Percentiles rank a stretch among this genome's conserved stretches.
phyloP scores from a whole-genome alignment of 805 yeast species.

The Kuraishia hungarica region DNA sequence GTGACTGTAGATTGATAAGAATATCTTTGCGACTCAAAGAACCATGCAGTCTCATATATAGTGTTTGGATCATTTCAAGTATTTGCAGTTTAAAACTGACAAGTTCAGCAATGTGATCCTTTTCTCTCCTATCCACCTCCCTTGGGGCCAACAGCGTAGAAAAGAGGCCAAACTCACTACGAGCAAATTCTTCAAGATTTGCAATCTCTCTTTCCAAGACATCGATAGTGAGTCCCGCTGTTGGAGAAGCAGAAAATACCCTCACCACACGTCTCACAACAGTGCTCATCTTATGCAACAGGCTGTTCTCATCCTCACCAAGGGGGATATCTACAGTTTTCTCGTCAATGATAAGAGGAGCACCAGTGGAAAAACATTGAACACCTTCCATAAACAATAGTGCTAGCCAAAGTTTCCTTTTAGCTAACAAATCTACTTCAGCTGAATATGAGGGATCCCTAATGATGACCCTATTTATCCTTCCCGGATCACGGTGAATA shows the following conservation, averaged over 20 bases:
- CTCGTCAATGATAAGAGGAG: constrained; percentile 14
- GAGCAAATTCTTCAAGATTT: neutral
- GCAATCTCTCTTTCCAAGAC: neutral
- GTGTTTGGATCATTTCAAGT: neutral
- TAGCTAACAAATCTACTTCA: constrained; percentile 2
- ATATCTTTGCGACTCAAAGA: neutral
- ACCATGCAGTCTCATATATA: neutral
- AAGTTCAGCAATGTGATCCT: neutral
- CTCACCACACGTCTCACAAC: neutral
- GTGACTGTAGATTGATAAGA: neutral
- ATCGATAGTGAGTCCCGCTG: neutral
- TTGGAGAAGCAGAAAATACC: neutral
- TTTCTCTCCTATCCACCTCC: neutral
- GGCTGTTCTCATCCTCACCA: neutral
- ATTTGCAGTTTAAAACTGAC: neutral
- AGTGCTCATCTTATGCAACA: neutral
- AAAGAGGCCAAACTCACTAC: neutral
- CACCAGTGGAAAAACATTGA: constrained; percentile 10
- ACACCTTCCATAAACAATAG: constrained; percentile 12
- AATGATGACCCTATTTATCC: constrained; percentile 2
- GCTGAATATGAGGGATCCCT: constrained; percentile 1
- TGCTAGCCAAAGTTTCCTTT: constrained; percentile 10
- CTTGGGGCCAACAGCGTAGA: neutral
- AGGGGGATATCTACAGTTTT: constrained; percentile 6
- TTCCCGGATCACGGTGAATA: constrained; percentile 10